A percentile compares a stretch with the other conserved stretches of the same genome.
These are phyloP conservation scores for Aspergillus sp. DNA, from an alignment of 2,329 filamentous ascomycete species.

Conservation along the genomic window DNA sequence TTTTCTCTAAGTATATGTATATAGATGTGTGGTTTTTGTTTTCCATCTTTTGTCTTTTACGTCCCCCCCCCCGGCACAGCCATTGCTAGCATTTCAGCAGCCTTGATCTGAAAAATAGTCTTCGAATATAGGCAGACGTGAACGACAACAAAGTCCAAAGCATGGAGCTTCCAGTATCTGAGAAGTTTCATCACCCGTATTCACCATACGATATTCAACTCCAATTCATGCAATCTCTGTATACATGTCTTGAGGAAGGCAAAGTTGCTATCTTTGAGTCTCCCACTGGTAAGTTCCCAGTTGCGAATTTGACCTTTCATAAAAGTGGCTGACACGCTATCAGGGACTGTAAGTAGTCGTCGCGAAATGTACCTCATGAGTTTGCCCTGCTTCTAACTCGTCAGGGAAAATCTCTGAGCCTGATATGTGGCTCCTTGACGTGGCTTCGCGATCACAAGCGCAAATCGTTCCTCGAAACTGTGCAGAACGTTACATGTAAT, in stretches of 20 bases:
- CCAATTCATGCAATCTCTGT: slow-evolving; percentile 82
- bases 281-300: slow-evolving; percentile 70
- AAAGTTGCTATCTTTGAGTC: slow-evolving; percentile 89
- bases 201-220: slow-evolving; percentile 84
- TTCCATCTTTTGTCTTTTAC: neutral
- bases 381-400: slow-evolving; percentile 7
- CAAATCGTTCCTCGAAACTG: slow-evolving; percentile 54
- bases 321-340: slow-evolving; percentile 15
- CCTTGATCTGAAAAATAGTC: neutral
- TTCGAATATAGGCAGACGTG: neutral
- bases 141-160: neutral
- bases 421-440: slow-evolving; percentile 85
- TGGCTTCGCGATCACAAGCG: slow-evolving; percentile 86
- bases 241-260: slow-evolving; percentile 73
- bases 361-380: neutral
- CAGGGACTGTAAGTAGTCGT: slow-evolving; percentile 43
- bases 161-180: slow-evolving; percentile 34
- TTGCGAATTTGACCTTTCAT: neutral
- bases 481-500: slow-evolving; percentile 48
- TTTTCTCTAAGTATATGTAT: neutral
- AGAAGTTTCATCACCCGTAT: slow-evolving; percentile 82
- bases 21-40: neutral
- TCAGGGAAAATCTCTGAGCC: slow-evolving; percentile 83
- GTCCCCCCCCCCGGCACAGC: neutral
- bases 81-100: neutral